These are phyloP conservation scores for Cercospora sp. DNA, from an alignment of 2,329 filamentous ascomycete genomes.

Conservation along the genomic window DNA sequence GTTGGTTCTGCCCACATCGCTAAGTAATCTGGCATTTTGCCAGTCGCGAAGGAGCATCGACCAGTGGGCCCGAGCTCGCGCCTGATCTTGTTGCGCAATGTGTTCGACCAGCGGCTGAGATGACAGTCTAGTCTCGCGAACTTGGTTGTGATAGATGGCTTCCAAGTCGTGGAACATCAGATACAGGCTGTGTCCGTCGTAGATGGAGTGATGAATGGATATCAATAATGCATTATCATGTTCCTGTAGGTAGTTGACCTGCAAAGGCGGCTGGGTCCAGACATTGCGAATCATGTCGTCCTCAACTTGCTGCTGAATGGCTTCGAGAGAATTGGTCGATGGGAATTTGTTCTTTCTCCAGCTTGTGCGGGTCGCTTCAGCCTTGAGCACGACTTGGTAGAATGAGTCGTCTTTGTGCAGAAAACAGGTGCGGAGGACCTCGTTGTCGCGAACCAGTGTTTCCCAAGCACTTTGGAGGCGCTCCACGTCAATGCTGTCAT, in stretches of 20 bases:
- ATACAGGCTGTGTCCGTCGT: conserved; percentile 19
- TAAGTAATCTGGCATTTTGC: conserved; percentile 14
- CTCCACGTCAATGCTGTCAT: conserved; percentile 7
- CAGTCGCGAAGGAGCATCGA: conserved; percentile 6
- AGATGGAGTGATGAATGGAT: conserved; percentile 19
- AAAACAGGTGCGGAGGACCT: conserved; percentile 19
- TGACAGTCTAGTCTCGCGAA: background rate
- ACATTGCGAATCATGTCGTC: conserved; percentile 9
- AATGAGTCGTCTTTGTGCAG: conserved; percentile 11
- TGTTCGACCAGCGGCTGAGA: conserved; percentile 15
- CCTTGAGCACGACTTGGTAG: conserved; percentile 18
- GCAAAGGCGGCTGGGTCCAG: conserved; percentile 12
- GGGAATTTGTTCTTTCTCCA: background rate
- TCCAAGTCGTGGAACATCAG: conserved; percentile 19
- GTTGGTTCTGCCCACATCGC: conserved; percentile 7
- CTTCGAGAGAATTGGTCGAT: background rate
- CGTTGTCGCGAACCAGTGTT: conserved; percentile 13
- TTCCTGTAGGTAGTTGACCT: background rate
- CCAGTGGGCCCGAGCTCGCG: conserved; percentile 12
- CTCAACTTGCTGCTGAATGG: conserved; percentile 6
- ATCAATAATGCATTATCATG: conserved; percentile 4
- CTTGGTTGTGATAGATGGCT: conserved; percentile 2
- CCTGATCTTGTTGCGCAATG: conserved; percentile 13
- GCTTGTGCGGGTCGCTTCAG: background rate
- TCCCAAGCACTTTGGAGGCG: conserved; percentile 13